Conservation (phyloP, 176 grass and related monocot species). For the Pharus latifolius region DNA sequence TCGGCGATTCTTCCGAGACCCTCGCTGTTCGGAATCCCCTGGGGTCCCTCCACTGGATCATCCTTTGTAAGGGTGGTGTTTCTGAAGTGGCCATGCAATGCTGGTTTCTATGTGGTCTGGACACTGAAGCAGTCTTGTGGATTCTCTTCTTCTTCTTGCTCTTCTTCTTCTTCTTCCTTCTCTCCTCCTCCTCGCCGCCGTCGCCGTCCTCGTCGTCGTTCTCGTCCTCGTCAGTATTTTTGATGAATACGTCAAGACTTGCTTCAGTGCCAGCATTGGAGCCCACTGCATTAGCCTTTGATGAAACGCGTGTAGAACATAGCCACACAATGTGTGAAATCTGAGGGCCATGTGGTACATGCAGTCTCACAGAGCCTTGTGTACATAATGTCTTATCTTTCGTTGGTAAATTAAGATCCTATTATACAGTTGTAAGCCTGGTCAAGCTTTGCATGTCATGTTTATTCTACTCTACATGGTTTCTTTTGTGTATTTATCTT, state of each 20-base stretch:
- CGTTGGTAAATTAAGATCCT: too few relatives aligned
- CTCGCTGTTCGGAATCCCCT: too few relatives aligned
- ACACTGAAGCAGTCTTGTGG: neutral
- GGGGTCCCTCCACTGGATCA: neutral
- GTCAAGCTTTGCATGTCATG: too few relatives aligned
- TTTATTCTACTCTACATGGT: too few relatives aligned
- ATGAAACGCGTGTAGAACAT: neutral
- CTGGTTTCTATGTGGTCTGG: constrained; percentile 14
- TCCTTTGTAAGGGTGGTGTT: neutral
- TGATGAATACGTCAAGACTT: neutral
- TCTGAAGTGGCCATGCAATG: constrained; percentile 20
- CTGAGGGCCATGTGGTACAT: constrained; percentile 6
- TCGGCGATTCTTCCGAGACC: too few relatives aligned
- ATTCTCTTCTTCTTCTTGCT: neutral
- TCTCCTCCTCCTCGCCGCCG: too few relatives aligned
- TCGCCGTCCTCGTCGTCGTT: too few relatives aligned
- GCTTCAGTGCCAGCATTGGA: constrained; percentile 11
- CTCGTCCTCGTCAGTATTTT: too few relatives aligned
- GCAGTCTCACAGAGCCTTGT: too few relatives aligned
- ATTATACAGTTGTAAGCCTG: too few relatives aligned
- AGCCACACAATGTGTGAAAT: neutral
- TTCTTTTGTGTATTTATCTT: too few relatives aligned
- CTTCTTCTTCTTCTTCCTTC: neutral
- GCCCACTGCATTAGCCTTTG: constrained; percentile 1
- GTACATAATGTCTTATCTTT: too few relatives aligned